A percentile compares a stretch with the other conserved stretches of the same genome.
Evolutionary conservation across 371 early-diverging fungal genomes (phyloP).

Genomic region (Lichtheimia ornata): DNA sequence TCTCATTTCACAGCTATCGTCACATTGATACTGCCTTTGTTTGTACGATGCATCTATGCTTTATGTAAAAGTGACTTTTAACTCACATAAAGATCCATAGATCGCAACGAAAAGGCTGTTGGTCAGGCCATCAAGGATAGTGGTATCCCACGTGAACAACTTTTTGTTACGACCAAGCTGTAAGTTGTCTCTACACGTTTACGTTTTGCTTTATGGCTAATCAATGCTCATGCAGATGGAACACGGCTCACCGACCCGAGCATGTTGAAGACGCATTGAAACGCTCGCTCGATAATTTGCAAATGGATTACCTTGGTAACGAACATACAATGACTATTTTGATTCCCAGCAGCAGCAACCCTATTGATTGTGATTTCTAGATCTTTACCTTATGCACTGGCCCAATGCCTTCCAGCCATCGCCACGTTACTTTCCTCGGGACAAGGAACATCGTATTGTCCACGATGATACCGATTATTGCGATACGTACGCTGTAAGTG

Average conservation of each 20-base stretch:
- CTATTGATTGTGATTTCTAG: slow-evolving; percentile 18
- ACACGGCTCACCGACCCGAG: slow-evolving; percentile 49
- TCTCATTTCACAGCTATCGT: slow-evolving; percentile 30
- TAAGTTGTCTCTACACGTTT: background rate
- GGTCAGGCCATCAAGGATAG: slow-evolving; percentile 63
- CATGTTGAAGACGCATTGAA: slow-evolving; percentile 50
- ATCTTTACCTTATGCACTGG: slow-evolving; percentile 67
- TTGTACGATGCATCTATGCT: slow-evolving; percentile 12
- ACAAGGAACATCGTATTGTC: slow-evolving; percentile 25
- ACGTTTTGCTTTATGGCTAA: slow-evolving; percentile 20
- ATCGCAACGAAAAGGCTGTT: slow-evolving; percentile 72
- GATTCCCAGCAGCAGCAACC: background rate
- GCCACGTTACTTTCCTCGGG: slow-evolving; percentile 15
- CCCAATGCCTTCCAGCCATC: slow-evolving; percentile 27
- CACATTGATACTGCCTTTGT: slow-evolving; percentile 61
- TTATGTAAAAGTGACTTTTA: background rate
- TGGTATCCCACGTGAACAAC: slow-evolving; percentile 57
- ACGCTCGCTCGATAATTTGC: slow-evolving; percentile 53
- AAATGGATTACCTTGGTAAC: slow-evolving; percentile 60
- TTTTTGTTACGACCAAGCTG: slow-evolving; percentile 95
- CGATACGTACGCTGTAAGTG: slow-evolving; percentile 48
- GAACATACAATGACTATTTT: background rate
- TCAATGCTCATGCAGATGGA: slow-evolving; percentile 38
- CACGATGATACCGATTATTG: slow-evolving; percentile 22
- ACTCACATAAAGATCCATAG: background rate